Percentiles rank a stretch among this genome's conserved stretches.
phyloP scores from a whole-genome alignment of 2,329 filamentous ascomycete species.

The Cylindrodendrum hubeiense region DNA sequence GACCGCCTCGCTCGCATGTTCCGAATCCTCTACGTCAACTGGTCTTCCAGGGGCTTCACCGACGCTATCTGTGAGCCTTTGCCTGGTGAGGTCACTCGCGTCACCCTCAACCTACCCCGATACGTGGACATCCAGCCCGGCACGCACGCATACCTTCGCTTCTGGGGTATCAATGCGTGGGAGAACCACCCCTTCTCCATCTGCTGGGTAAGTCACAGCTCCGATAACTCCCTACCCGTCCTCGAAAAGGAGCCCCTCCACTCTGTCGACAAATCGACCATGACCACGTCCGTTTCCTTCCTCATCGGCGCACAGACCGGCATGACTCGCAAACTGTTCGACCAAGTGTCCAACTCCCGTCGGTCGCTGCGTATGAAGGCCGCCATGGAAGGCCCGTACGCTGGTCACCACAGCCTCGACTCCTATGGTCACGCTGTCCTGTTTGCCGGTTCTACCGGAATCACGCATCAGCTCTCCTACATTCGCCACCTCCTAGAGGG shows the following conservation, averaged over 20 bases:
- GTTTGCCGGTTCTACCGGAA: constrained; percentile 92
- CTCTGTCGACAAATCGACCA: constrained; percentile 55
- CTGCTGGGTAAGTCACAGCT: constrained; percentile 75
- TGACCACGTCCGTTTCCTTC: constrained; percentile 76
- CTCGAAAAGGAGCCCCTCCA: constrained; percentile 57
- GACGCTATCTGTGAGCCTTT: constrained; percentile 76
- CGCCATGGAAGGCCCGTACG: constrained; percentile 91
- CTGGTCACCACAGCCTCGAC: constrained; percentile 83
- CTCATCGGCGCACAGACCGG: constrained; percentile 90
- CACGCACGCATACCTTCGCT: constrained; percentile 81
- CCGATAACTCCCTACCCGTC: constrained; percentile 53
- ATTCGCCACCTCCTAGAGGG: constrained; percentile 81
- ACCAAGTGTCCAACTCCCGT: constrained; percentile 70
- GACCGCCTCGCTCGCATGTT: constrained; percentile 76
- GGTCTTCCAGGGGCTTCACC: constrained; percentile 69
- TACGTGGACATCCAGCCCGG: constrained; percentile 76
- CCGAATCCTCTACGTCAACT: constrained; percentile 76
- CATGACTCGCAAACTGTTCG: constrained; percentile 85
- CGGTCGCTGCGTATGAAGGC: constrained; percentile 74
- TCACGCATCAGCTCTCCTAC: constrained; percentile 94
- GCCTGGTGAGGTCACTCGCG: constrained; percentile 76
- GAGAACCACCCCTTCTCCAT: constrained; percentile 85
- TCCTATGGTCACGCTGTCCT: constrained; percentile 94
- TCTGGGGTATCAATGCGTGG: constrained; percentile 74
- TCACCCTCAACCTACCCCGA: constrained; percentile 77